phyloP scores from a whole-genome alignment of 1,284 basidiomycete species.

The Irpex lacteus region DNA sequence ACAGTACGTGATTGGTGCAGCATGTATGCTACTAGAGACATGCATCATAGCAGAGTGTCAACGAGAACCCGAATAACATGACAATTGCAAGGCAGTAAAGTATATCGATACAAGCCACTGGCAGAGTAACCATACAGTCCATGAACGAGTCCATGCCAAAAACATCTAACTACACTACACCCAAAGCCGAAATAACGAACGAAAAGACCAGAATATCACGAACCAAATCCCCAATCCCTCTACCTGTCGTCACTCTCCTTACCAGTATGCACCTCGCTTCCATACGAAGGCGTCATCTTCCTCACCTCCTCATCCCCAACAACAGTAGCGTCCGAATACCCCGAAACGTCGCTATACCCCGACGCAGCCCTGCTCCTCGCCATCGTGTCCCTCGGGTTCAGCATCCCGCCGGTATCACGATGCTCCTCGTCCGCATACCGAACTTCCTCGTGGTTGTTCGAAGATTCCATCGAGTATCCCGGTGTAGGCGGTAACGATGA shows the following conservation, averaged over 20 bases:
- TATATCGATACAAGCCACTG: no score
- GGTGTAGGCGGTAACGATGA: neutral
- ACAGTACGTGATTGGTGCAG: neutral
- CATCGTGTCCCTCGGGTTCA: neutral
- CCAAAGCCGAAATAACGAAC: no score
- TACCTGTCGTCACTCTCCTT: conserved; percentile 18
- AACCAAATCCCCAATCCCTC: neutral
- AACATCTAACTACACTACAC: no score
- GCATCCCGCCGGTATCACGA: neutral
- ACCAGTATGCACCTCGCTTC: conserved; percentile 30
- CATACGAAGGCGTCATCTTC: neutral
- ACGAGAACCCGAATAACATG: no score
- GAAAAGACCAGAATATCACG: neutral
- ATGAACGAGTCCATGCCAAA: no score
- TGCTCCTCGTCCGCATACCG: neutral
- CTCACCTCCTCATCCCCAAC: neutral
- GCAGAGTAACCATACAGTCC: no score
- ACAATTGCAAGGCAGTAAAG: no score
- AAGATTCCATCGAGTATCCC: neutral
- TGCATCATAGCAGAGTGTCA: no score
- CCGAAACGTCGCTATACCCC: neutral
- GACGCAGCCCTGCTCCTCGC: neutral
- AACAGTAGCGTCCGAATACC: neutral
- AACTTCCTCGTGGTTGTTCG: neutral
- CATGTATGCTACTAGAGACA: no score